Base-by-base conservation (phyloP, 2,329 filamentous ascomycete species). In the Cladophialophora bantiana region DNA sequence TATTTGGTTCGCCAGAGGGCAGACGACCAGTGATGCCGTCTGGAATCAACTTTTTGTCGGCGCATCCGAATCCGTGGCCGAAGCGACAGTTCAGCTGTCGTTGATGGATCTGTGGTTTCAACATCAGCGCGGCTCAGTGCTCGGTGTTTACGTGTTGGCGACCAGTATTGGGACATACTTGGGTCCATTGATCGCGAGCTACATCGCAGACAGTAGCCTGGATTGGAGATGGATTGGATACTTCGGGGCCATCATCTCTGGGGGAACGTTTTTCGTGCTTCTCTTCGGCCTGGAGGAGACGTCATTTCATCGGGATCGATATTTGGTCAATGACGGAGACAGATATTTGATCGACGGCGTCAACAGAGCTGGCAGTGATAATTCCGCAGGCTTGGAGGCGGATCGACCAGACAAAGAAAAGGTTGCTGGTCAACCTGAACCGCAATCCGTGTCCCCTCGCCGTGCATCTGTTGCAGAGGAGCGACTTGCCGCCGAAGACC, bases 11-110 rank as follows among this genome's bases (percentile, higher is more conserved):
- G 84, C 84, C 7, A 76, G 76, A 31, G 77, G 83, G 10, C 71
- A 79, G 57, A 79, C 73, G 26, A 78, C 77, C 1, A 73, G 76
- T 15, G 83, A 85, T 64, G 81, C 83, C 2, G 81, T 86, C 63
- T 85, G 83, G 80, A 83, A 83, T 55, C 85, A 87, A 72, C 78
- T 87, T 2, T 86, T 87, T 62, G 83, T 87, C 2, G 85, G 85
- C 15, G 84, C 84, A 2, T 86, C 85, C 4, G 84, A 87, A 74
- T 81, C 83, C 7, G 84, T 84, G 50, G 84, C 83, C 1, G 85
- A 87, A 74, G 85, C 85, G 0, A 81, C 84, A 35, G 85, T 84
- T 6, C 85, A 87, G 71, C 75, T 86, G n/a, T 86, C 84, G 1
- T 77, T 87, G 34, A 83, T 85, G 7, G 85, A 87, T 70, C 79